A percentile compares a stretch with the other conserved stretches of the same genome.
These are phyloP conservation scores for Ophiostoma fasciatum DNA, from an alignment of 2,329 filamentous ascomycete species.

Conservation along the genomic window DNA sequence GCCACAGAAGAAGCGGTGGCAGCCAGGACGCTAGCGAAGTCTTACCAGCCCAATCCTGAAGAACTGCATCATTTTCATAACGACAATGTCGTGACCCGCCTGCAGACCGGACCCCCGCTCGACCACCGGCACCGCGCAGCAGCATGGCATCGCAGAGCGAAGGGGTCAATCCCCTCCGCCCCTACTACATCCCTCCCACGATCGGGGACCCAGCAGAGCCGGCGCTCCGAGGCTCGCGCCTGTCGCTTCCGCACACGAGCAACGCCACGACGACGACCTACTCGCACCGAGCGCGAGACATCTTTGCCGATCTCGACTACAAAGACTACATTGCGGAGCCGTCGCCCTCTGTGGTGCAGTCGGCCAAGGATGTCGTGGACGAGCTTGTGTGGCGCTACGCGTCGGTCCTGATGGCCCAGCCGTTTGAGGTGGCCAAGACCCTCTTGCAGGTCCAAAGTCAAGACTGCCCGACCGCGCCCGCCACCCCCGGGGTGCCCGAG, in stretches of 20 bases:
- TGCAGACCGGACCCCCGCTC: background rate
- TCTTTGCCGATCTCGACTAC: conserved; percentile 85
- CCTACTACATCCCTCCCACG: conserved; percentile 53
- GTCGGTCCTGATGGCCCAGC: conserved; percentile 77
- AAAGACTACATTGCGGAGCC: conserved; percentile 68
- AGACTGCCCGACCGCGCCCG: conserved; percentile 28
- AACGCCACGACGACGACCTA: conserved; percentile 29
- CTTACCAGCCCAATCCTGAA: too few species aligned
- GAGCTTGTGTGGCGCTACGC: conserved; percentile 86
- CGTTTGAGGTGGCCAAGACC: conserved; percentile 93
- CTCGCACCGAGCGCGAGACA: conserved; percentile 59
- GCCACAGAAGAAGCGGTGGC: too few species aligned
- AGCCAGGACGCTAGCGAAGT: too few species aligned
- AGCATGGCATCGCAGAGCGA: conserved; percentile 30
- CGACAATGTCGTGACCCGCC: background rate
- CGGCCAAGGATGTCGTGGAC: conserved; percentile 63
- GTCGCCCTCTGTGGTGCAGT: conserved; percentile 60
- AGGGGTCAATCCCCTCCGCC: conserved; percentile 48
- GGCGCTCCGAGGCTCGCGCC: conserved; percentile 23
- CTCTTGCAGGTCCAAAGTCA: conserved; percentile 64
- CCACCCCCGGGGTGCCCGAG: conserved; percentile 7
- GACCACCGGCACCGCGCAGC: too few species aligned
- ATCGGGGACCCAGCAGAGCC: conserved; percentile 31
- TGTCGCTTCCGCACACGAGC: conserved; percentile 29
- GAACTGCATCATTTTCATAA: too few species aligned